Evolutionary conservation across 176 grass and related monocot species (phyloP), one percentile per base, ranked within the genome.

Genomic region (Zizania latifolia): DNA sequence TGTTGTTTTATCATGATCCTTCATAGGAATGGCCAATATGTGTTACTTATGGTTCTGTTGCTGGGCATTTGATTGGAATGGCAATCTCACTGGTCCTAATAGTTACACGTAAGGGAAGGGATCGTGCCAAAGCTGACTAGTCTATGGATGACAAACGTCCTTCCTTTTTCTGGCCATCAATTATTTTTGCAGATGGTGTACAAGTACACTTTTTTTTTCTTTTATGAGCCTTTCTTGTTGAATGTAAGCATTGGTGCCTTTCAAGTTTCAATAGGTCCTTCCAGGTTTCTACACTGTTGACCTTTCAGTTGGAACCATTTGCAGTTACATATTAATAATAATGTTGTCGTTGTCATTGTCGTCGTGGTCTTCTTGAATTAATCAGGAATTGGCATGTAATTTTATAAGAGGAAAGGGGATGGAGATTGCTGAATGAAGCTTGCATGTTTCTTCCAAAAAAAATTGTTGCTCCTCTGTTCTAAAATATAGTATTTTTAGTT

Each of bases 1-100:
- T 31, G 26, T 34, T 62, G 0, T 62, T 68, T 74, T 35, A 10
- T 8, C 72, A 55, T 77, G 11, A 48, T 62, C 13, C 21, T n/a
- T 39, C 8, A 1, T 44, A 99, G 95, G 95, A 99, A 81, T 99
- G 95, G 92, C 95, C 91, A 58, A 78, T 99, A 70, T 92, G 81
- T 53, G 89, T 99, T 53, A 86, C 84, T 27, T 94, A 94, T 63
- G 95, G 89, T 57, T 82, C 89, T 62, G 24, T 90, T 71, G 81
- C 53, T 71, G 95, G 95, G 30, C 76, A 94, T 84, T 66, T 90
- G 58, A 72, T 90, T 70, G 89, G 92, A 61, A 82, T 86, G 80
- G 2, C 71, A 35, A 17, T 67, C n/a, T 94, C 91, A 5, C 17
- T 34, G 21, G 39, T 88, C 51, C 78, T 94, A n/a, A n/a, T n/a